These are phyloP conservation scores for Taphrina deformans DNA, from an alignment of 1,139 yeast genomes.

Conservation along the genomic window DNA sequence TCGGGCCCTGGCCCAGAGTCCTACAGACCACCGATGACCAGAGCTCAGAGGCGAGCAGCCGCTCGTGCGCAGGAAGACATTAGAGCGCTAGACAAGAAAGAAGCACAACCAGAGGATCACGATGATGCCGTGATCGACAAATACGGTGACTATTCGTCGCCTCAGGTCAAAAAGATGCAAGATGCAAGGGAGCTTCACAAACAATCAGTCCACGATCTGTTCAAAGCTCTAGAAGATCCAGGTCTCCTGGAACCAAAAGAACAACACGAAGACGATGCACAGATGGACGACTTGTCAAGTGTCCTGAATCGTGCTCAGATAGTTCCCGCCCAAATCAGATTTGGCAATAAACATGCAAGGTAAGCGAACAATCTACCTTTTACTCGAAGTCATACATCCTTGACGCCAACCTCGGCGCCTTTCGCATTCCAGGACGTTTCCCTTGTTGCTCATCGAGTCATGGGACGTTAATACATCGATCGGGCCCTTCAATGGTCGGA, in stretches of 20 bases:
- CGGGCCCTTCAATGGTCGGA: constrained; percentile 7
- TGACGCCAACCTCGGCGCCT: neutral
- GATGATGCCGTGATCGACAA: neutral
- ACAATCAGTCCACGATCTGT: neutral
- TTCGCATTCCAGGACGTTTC: neutral
- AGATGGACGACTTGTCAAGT: neutral
- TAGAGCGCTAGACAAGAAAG: neutral
- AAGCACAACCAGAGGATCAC: neutral
- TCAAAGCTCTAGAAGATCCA: neutral
- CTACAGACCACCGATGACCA: neutral
- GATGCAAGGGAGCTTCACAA: neutral
- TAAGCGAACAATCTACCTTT: neutral
- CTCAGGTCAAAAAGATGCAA: neutral
- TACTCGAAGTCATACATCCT: neutral
- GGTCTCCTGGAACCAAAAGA: neutral
- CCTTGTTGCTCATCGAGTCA: no score
- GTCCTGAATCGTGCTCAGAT: neutral
- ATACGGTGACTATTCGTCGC: neutral
- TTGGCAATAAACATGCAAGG: neutral
- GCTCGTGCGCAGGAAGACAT: neutral
- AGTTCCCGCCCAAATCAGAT: constrained; percentile 9
- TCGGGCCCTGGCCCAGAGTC: neutral
- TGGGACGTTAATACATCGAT: neutral
- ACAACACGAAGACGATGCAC: neutral
- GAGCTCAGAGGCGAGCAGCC: constrained; percentile 1